Evolutionary conservation across 192 early-diverging fungal genomes (phyloP).

Genomic region (Linnemannia zychae): DNA sequence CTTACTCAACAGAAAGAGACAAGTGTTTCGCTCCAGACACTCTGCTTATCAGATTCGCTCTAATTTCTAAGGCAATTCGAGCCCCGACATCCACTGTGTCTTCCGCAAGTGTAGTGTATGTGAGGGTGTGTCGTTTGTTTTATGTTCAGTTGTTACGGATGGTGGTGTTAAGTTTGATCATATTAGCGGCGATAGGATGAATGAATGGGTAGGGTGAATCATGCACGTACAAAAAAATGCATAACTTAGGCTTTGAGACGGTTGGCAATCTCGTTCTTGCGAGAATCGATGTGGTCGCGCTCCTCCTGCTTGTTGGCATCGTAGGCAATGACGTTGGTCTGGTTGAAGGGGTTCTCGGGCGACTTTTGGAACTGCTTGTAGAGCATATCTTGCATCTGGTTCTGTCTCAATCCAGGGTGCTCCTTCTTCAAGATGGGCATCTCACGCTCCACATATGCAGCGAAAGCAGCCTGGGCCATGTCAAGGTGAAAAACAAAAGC

Average conservation of each 20-base stretch:
- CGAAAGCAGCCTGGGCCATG: slow-evolving; percentile 68
- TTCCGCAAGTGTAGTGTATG: too few species aligned
- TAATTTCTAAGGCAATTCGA: too few species aligned
- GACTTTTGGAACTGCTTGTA: slow-evolving; percentile 87
- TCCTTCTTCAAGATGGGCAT: slow-evolving; percentile 81
- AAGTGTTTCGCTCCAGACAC: too few species aligned
- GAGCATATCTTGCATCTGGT: slow-evolving; percentile 82
- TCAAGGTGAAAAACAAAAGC: not conserved
- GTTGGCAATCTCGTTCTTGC: slow-evolving; percentile 65
- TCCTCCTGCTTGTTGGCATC: slow-evolving; percentile 79
- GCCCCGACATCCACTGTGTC: too few species aligned
- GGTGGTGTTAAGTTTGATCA: not conserved
- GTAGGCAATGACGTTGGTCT: slow-evolving; percentile 74
- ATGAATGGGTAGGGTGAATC: not conserved
- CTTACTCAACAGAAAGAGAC: too few species aligned
- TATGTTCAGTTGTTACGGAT: not conserved
- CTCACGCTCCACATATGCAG: slow-evolving; percentile 78
- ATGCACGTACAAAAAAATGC: not conserved
- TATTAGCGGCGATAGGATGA: not conserved
- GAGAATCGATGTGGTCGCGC: slow-evolving; percentile 59
- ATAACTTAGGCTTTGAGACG: slow-evolving; percentile 60
- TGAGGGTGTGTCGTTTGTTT: too few species aligned
- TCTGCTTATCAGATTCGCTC: too few species aligned
- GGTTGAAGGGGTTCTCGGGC: slow-evolving; percentile 86
- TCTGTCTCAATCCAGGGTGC: slow-evolving; percentile 82